Evolutionary conservation across 805 yeast species (phyloP).

Genomic region (Starmerella sp.): DNA sequence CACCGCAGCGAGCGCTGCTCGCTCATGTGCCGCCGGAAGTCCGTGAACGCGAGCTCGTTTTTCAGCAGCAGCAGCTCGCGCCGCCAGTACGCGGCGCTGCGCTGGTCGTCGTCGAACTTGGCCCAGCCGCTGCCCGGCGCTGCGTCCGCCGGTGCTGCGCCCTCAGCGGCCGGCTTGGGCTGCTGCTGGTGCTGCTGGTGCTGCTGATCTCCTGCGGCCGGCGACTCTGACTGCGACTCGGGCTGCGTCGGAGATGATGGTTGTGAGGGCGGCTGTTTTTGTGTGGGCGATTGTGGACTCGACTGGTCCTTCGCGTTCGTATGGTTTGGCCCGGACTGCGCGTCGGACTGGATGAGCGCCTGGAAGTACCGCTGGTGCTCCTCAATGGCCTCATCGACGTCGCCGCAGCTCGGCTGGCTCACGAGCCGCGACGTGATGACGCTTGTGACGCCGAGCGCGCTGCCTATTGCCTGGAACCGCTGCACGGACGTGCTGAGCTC

Average conservation of each 20-base stretch:
- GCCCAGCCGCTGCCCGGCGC: background rate
- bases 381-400: background rate
- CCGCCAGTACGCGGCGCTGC: conserved; percentile 23
- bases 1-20: conserved; percentile 32
- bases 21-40: conserved; percentile 40
- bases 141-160: too few relatives aligned
- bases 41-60: conserved; percentile 52
- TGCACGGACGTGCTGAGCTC: conserved; percentile 29
- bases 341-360: background rate
- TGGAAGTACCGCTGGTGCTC: background rate
- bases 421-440: conserved; percentile 24
- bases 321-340: background rate
- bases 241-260: too few relatives aligned
- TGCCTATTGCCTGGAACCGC: conserved; percentile 28
- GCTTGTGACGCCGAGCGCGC: conserved; percentile 31
- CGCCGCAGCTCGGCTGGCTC: background rate
- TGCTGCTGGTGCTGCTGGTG: background rate
- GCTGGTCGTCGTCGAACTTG: conserved; percentile 3
- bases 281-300: too few relatives aligned
- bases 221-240: too few relatives aligned
- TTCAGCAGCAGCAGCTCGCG: conserved; percentile 46
- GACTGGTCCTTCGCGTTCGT: too few relatives aligned
- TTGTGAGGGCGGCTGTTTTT: too few relatives aligned
- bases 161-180: too few relatives aligned
- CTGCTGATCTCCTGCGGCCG: background rate